Evolutionary conservation across 169 alveolate genomes (phyloP), one percentile per base, ranked within the genome.

Genomic region (Cryptosporidium viatorum): DNA sequence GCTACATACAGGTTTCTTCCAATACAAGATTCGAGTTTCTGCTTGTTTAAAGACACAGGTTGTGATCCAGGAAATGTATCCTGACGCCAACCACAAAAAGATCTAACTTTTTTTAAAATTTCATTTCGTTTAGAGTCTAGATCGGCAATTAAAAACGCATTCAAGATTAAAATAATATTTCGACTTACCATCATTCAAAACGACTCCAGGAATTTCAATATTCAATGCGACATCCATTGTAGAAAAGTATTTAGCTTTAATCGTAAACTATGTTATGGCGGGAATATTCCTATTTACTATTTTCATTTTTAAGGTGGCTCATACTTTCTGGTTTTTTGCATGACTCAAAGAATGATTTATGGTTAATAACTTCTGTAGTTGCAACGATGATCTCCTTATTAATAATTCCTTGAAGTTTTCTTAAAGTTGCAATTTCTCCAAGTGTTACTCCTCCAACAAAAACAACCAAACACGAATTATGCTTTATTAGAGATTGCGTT

Each of bases 21-120:
- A 35, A 71, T 84, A 31, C 86, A 86, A 74, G 84, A 93, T 80
- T 48, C 92, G 18, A 43, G 91, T 58, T 33, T 92, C 70, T 52
- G 91, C 87, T 92, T 85, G 91, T 95, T 93, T 59, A 96, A 75
- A 21, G 97, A 94, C 7, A 95, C 97, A 0, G 98, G 98, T 71
- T 96, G 97, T 31, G 97, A 85, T 9, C 98, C 98, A 8, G 98
- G 98, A 60, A 96, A 96, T 29, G 96, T 86, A 50, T 93, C 94
- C 48, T 94, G 89, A 65, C 86, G 86, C 98, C 98, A 96, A 29
- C 96, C 96, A 43, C 96, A 85, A 70, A 95, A 12, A 50, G 91
- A 59, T 69, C 92, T 84, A 51, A 91, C 69, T 55, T 93, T 59
- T 92, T 92, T 70, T 85, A 91, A 29, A 35, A 74, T 37, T n/a